Conservation (phyloP, 257 asterid species). For the Gentiana dahurica region DNA sequence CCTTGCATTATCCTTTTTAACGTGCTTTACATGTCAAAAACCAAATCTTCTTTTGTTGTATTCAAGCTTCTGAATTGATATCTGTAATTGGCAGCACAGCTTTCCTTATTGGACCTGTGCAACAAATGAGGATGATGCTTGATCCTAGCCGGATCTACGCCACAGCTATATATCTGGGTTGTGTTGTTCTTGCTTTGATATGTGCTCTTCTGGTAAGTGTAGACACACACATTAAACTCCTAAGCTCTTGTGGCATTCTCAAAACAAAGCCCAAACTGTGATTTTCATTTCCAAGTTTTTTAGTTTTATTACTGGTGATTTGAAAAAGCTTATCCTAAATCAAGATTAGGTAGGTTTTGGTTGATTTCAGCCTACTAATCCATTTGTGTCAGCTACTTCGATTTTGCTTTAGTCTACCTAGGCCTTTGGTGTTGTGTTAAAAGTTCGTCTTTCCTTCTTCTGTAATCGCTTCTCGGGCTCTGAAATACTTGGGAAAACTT, state of each 20-base stretch:
- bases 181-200: slow-evolving; percentile 72
- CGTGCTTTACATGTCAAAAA: neutral
- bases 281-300: neutral
- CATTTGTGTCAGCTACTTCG: no score
- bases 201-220: slow-evolving; percentile 88
- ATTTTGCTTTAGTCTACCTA: no score
- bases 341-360: neutral
- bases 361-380: no score
- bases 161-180: slow-evolving; percentile 56
- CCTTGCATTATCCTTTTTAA: no score
- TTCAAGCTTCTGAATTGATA: slow-evolving; percentile 28
- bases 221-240: neutral
- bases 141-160: slow-evolving; percentile 79
- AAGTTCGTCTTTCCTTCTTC: neutral
- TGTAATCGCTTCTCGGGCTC: neutral
- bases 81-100: slow-evolving; percentile 77
- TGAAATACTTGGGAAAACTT: no score
- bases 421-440: no score
- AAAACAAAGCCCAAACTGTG: neutral
- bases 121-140: slow-evolving; percentile 80
- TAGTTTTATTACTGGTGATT: neutral
- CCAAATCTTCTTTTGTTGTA: neutral
- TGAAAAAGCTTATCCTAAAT: neutral
- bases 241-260: neutral
- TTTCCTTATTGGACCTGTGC: slow-evolving; percentile 69